These are phyloP conservation scores for Ophiostoma ulmi DNA, from an alignment of 2,329 filamentous ascomycete genomes.

Conservation along the genomic window DNA sequence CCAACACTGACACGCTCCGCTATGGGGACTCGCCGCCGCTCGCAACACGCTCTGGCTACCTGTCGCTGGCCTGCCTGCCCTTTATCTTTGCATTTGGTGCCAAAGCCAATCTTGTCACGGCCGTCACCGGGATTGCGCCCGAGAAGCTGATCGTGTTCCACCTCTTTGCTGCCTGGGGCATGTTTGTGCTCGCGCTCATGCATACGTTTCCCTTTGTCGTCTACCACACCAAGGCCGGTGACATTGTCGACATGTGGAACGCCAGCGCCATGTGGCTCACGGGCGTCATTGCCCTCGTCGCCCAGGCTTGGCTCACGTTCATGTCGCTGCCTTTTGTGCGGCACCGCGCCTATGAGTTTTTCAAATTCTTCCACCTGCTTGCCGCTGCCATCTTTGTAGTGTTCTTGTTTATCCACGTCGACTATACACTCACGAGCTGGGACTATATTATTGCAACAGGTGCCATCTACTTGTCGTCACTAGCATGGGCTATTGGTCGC, in stretches of 20 bases:
- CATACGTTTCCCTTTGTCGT: slow-evolving; percentile 59
- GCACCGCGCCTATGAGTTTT: slow-evolving; percentile 54
- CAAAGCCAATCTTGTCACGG: slow-evolving; percentile 54
- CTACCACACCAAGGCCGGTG: slow-evolving; percentile 44
- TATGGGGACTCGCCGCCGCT: slow-evolving; percentile 51
- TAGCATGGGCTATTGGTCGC: neutral
- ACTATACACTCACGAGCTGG: slow-evolving; percentile 51
- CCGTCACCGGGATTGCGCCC: slow-evolving; percentile 50
- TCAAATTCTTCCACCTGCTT: slow-evolving; percentile 53
- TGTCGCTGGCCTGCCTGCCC: slow-evolving; percentile 45
- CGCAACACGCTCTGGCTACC: slow-evolving; percentile 48
- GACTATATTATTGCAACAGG: slow-evolving; percentile 57
- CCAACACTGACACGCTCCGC: slow-evolving; percentile 36
- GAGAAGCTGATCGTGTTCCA: slow-evolving; percentile 55
- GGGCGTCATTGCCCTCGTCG: slow-evolving; percentile 49
- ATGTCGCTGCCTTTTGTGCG: slow-evolving; percentile 47
- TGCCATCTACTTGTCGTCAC: slow-evolving; percentile 44
- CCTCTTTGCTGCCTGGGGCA: slow-evolving; percentile 50
- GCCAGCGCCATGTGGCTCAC: slow-evolving; percentile 31
- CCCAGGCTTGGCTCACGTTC: slow-evolving; percentile 52
- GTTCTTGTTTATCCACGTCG: slow-evolving; percentile 58
- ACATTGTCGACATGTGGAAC: slow-evolving; percentile 45
- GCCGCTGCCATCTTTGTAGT: slow-evolving; percentile 51
- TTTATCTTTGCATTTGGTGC: slow-evolving; percentile 35
- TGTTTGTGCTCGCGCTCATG: slow-evolving; percentile 51